Evolutionary conservation across 768 basidiomycete genomes (phyloP), one percentile per base, ranked within the genome.

Genomic region (Agrocybe praecox): DNA sequence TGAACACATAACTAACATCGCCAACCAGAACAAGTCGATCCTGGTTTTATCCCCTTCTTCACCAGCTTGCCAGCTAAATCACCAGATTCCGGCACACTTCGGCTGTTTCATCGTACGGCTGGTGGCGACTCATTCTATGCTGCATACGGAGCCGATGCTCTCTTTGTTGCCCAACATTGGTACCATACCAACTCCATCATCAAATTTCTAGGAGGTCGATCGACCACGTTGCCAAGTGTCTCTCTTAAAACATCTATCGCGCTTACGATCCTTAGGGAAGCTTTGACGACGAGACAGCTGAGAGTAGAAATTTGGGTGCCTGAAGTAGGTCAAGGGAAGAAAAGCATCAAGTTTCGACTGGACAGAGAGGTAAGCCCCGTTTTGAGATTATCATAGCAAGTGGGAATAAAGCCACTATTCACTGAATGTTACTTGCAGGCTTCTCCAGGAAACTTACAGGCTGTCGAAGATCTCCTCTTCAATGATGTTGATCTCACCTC

Each of bases 121-220:
- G 68, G 67, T 1, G 82, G 67, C 2, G 82, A 80, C 64, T 86
- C 90, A 15, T 98, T 83, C 72, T 98, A 93, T 75, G 85, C 88
- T n/a, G 88, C 87, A 1, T 94, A 98, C 66, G 95, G 94, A 0
- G 74, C 84, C 5, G 96, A 98, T 70, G 96, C 96, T 0, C 75
- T 84, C n/a, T 94, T 86, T 62, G 85, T 96, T 60, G 96, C 96
- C 5, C 78, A 85, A 18, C 82, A 92, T 63, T 86, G 91, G 52
- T 94, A 85, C 64, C 89, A 84, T 54, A 99, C 97, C 2, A 90
- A 92, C 64, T 89, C 92, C 1, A 95, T 98, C 56, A 81, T 99
- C 72, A 96, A 96, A 72, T 90, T 92, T 68, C 85, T 97, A 42
- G 96, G 96, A 0, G 83, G 82, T 0, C 80, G 78, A 61, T 68